Base-by-base conservation (phyloP, 1,284 basidiomycete genomes). In the Ustilago sp. region DNA sequence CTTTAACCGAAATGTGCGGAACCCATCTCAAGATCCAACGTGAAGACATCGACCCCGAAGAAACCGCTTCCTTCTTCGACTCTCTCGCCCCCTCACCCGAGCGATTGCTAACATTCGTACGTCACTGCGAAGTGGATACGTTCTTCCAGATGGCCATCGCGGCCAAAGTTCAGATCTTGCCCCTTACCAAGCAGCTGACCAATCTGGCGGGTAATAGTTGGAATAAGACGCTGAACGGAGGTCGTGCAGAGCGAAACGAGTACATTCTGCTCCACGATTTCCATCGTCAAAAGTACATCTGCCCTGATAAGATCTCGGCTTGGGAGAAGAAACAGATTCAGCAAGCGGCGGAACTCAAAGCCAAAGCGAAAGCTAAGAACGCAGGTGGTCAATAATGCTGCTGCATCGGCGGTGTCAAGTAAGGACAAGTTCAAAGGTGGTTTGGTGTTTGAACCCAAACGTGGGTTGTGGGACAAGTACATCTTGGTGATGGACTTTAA, bases 401-500 rank as follows among this genome's bases (percentile, higher is more conserved):
- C 43, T 35, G 61, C 50, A 3, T 50, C 58, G n/a, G 32, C 39
- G 23, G 59, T 45, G 83, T 87, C 86, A 50, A 92, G 56, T 52
- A 92, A 92, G 74, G 95, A 98, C 87, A 99, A 98, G 88, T 99
- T 95, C 88, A 96, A 98, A 87, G 97, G 97, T 85, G 97, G 97
- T 88, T 90, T 98, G 56, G 97, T 99, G 15, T 96, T 99, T 77
- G 94, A 98, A 78, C 97, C 97, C 0, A 97, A 98, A 88, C 90
- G 94, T 66, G 95, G 95, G 6, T 88, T 99, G 57, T 99, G 94
- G 93, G 97, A 99, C 88, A 96, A 92, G 82, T 97, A 91, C 86
- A 93, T 99, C 86, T 89, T 99, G 35, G 96, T 99, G 86, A 99
- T 99, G 97, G 97, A 99, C 88, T 99, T 99, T 91, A 99, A 99